phyloP scores from a whole-genome alignment of 164 flowering plant species.

The Platanus orientalis region DNA sequence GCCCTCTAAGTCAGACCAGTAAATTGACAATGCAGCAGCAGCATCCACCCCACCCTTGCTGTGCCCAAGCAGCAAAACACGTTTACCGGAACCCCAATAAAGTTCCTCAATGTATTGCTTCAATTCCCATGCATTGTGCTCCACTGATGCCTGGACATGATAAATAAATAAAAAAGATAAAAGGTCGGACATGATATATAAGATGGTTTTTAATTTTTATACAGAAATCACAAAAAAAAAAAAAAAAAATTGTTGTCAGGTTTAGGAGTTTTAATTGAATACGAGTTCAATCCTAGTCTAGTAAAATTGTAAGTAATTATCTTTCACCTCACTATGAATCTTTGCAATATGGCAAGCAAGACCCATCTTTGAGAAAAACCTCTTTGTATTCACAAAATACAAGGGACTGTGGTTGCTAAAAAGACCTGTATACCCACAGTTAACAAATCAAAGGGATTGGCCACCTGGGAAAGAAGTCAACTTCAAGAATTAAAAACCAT shows the following conservation, averaged over 20 bases:
- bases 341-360: slow-evolving; percentile 93
- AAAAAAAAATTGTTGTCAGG: no score
- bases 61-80: slow-evolving; percentile 82
- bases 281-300: no score
- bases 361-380: slow-evolving; percentile 88
- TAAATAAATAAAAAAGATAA: neutral
- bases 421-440: slow-evolving; percentile 47
- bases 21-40: slow-evolving; percentile 84
- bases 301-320: neutral
- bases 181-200: neutral
- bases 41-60: slow-evolving; percentile 97
- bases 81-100: slow-evolving; percentile 88
- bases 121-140: slow-evolving; percentile 77
- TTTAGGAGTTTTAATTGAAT: no score
- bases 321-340: slow-evolving; percentile 83
- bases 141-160: slow-evolving; percentile 75
- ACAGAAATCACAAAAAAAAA: neutral
- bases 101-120: slow-evolving; percentile 88
- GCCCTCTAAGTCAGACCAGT: slow-evolving; percentile 56
- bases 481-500: neutral
- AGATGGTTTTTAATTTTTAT: neutral
- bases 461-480: neutral
- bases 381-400: slow-evolving; percentile 73
- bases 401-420: slow-evolving; percentile 88
- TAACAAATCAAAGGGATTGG: slow-evolving; percentile 2